phyloP scores from a whole-genome alignment of 495 filamentous ascomycete genomes.

The Polyplosphaeria fusca region DNA sequence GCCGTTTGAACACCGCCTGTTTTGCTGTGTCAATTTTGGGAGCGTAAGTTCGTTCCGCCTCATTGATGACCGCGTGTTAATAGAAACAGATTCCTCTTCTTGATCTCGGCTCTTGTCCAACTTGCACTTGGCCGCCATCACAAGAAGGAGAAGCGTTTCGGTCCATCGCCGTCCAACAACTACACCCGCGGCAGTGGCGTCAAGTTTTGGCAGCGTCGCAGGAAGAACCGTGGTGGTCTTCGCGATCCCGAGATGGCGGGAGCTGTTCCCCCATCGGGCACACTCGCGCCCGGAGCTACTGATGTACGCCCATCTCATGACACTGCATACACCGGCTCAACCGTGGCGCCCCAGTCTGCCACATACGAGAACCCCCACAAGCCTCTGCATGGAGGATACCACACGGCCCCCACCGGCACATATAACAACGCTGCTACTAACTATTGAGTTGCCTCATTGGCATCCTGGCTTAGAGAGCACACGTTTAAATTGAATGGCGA shows the following conservation, averaged over 20 bases:
- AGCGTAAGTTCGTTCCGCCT: constrained; percentile 57
- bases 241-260: constrained; percentile 32
- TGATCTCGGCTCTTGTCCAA: constrained; percentile 34
- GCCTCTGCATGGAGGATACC: constrained; percentile 31
- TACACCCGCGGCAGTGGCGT: constrained; percentile 67
- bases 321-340: constrained; percentile 40
- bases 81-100: constrained; percentile 30
- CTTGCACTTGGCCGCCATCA: constrained; percentile 54
- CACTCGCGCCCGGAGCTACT: constrained; percentile 25
- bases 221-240: constrained; percentile 34
- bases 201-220: constrained; percentile 50
- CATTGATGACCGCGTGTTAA: constrained; percentile 8
- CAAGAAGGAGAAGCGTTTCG: constrained; percentile 74
- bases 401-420: constrained; percentile 36
- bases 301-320: constrained; percentile 38
- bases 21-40: constrained; percentile 76
- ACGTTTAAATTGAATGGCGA: not conserved
- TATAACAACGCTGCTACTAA: constrained; percentile 19
- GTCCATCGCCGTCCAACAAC: constrained; percentile 70
- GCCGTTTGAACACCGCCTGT: constrained; percentile 65
- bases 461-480: not conserved
- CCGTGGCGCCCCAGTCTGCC: constrained; percentile 27
- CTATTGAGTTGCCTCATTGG: constrained; percentile 13
- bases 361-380: constrained; percentile 25
- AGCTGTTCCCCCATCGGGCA: constrained; percentile 23